Percentiles rank a stretch among this genome's conserved stretches.
phyloP scores from a whole-genome alignment of 305 asterid species.

The Fraxinus angustifolia region DNA sequence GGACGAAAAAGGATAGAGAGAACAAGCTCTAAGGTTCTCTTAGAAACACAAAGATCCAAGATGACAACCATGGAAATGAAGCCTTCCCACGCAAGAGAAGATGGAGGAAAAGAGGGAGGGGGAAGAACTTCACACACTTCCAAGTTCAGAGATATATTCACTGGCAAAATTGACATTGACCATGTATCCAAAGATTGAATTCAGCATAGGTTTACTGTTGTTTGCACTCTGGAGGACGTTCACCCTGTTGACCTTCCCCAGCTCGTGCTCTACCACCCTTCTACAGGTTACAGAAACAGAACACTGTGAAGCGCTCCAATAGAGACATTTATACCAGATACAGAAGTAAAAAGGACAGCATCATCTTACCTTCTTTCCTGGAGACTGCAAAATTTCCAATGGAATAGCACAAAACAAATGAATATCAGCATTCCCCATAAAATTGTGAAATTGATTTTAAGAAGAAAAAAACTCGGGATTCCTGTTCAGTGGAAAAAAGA shows the following conservation, averaged over 20 bases:
- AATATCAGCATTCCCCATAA: conserved; percentile 8
- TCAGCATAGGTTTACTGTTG: conserved; percentile 32
- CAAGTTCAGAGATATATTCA: not conserved
- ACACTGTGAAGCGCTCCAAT: not conserved
- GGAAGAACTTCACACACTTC: not conserved
- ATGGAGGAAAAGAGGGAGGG: conserved; percentile 32
- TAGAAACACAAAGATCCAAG: not conserved
- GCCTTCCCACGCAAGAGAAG: not conserved
- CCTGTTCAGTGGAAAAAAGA: not conserved
- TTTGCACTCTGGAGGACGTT: conserved; percentile 49
- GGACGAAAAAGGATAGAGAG: not conserved
- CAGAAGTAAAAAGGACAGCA: not conserved
- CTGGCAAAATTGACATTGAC: not conserved
- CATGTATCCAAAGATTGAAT: not conserved
- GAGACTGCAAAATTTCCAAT: conserved; percentile 12
- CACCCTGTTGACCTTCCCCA: conserved; percentile 37
- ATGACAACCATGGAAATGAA: not conserved
- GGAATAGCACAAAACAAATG: not conserved
- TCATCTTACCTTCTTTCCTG: conserved; percentile 25
- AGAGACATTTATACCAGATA: not conserved
- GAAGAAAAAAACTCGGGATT: not conserved
- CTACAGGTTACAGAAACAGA: conserved; percentile 26
- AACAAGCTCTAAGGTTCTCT: not conserved
- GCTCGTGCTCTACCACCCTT: conserved; percentile 23
- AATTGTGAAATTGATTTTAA: not conserved